Conservation (phyloP, 805 yeast genomes). For the Maudiozyma bulderi region DNA sequence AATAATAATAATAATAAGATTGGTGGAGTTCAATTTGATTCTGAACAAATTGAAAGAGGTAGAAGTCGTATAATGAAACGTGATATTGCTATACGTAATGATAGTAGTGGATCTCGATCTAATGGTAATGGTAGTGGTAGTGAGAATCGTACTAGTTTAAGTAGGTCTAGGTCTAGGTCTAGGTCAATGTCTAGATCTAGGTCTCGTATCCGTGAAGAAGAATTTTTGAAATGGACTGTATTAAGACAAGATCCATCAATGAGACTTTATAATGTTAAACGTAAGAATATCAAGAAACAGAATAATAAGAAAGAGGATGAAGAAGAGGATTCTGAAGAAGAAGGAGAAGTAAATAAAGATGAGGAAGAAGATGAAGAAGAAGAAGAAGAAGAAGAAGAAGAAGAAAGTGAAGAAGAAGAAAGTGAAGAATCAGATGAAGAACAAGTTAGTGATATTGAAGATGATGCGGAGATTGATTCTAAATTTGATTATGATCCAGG, state of each 20-base stretch:
- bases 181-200: conserved; percentile 26
- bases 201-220: conserved; percentile 23
- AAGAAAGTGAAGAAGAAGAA: conserved; percentile 1
- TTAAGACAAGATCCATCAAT: conserved; percentile 68
- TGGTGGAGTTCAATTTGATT: conserved; percentile 20
- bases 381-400: conserved; percentile 27
- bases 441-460: conserved; percentile 31
- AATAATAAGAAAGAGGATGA: conserved; percentile 8
- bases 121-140: neutral
- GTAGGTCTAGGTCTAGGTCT: conserved; percentile 4
- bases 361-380: conserved; percentile 24
- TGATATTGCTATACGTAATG: conserved; percentile 2
- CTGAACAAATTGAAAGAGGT: conserved; percentile 23
- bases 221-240: conserved; percentile 52
- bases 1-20: neutral
- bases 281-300: conserved; percentile 7
- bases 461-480: conserved; percentile 25
- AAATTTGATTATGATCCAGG: conserved; percentile 28
- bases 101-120: conserved; percentile 1
- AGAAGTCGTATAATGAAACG: conserved; percentile 22
- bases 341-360: conserved; percentile 9
- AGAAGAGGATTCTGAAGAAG: conserved; percentile 10
- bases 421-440: conserved; percentile 34
- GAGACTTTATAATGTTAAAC: conserved; percentile 32
- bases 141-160: neutral